Evolutionary conservation across 345 rosid genomes (phyloP).

Genomic region (Crucihimalaya himalaica): DNA sequence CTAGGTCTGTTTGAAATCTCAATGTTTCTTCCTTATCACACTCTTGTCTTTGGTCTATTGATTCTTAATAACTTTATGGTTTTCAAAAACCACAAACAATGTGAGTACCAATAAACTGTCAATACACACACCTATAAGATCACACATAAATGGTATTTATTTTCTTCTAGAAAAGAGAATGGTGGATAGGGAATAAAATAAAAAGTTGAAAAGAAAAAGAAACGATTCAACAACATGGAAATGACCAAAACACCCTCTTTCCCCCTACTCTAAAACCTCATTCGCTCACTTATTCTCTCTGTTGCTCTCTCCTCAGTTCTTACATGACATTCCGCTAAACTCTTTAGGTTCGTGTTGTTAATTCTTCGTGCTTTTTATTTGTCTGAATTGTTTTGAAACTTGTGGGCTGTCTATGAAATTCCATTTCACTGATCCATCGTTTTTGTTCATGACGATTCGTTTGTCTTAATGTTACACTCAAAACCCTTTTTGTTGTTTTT

Average conservation of each 20-base stretch:
- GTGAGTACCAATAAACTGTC: background rate
- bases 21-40: background rate
- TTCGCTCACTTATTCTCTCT: background rate
- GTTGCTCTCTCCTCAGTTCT: background rate
- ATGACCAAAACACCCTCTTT: conserved; percentile 28
- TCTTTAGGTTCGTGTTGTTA: conserved; percentile 26
- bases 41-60: background rate
- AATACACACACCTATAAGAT: background rate
- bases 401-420: background rate
- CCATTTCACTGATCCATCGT: background rate
- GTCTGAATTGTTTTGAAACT: background rate
- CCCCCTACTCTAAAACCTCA: conserved; percentile 26
- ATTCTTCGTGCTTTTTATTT: background rate
- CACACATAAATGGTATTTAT: background rate
- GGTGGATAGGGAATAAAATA: conserved; percentile 9
- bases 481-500: background rate
- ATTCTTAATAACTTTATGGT: background rate
- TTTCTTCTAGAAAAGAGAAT: background rate
- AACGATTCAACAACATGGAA: background rate
- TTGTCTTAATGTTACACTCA: conserved; percentile 3
- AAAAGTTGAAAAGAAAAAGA: background rate
- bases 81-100: background rate
- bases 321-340: conserved; percentile 3
- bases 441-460: conserved; percentile 19
- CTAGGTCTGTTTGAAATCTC: conserved; percentile 2